Evolutionary conservation across 306 rosid genomes (phyloP).

Genomic region (Phaseolus lunatus): DNA sequence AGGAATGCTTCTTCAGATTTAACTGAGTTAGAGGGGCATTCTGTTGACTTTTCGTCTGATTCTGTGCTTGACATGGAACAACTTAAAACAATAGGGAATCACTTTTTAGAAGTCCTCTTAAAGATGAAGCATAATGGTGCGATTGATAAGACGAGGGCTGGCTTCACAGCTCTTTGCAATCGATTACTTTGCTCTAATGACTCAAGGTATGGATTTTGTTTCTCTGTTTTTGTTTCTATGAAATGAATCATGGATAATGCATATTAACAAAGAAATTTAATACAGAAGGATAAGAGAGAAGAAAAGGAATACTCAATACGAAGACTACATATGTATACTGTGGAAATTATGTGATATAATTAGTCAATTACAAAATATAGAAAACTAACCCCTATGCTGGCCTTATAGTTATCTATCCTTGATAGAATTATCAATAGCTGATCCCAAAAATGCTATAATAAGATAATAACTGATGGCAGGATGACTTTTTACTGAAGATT

Average conservation of each 20-base stretch:
- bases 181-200: constrained; percentile 94
- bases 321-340: not conserved
- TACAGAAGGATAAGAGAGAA: not conserved
- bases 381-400: not conserved
- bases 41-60: constrained; percentile 54
- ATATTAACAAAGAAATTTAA: not conserved
- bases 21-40: constrained; percentile 46
- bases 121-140: constrained; percentile 99
- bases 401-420: constrained; percentile 2
- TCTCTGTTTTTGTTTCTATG: constrained; percentile 23
- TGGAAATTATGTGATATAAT: not conserved
- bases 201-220: constrained; percentile 59
- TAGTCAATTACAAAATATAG: constrained; percentile 16
- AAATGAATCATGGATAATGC: constrained; percentile 8
- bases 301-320: not conserved
- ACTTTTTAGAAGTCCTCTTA: constrained; percentile 95
- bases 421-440: not conserved
- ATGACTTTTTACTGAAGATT: constrained; percentile 3
- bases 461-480: not conserved
- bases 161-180: constrained; percentile 97
- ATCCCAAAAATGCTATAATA: not conserved
- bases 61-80: constrained; percentile 82
- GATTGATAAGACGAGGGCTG: constrained; percentile 98
- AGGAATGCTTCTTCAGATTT: constrained; percentile 56
- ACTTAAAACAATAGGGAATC: constrained; percentile 89